Evolutionary conservation across 306 rosid genomes (phyloP), one percentile per base, ranked within the genome.

Genomic region (Castanopsis chinensis): DNA sequence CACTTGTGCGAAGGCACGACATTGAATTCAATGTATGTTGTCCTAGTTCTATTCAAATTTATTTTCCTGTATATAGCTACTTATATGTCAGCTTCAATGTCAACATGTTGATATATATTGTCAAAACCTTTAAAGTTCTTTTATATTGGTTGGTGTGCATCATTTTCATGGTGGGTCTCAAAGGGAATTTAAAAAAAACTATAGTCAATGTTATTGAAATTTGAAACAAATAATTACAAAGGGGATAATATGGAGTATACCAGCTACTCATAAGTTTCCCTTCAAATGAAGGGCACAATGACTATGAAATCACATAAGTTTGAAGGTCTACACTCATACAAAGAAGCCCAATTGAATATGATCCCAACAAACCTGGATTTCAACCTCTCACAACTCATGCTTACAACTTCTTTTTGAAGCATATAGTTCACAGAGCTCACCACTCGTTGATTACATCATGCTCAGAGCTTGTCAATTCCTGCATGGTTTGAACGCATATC

Each of bases 1-100:
- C 97, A 59, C 98, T 93, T 78, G 92, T 87, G 77, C 92, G 98
- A 80, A 90, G 84, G 79, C 98, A 93, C 54, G 97, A 91, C 30
- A 80, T 88, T 65, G 98, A 93, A 79, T 94, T 94, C 84, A 92
- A 90, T 76, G 98, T 92, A 92, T 75, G 93, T 73, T 59, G 25
- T 60, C 72, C 61, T 70, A 49, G 79, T 78, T 72, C 69, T 43
- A 35, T 60, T 23, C 69, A 58, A 21, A 64, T 89, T 7, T 76
- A 3, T 11, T 5, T 75, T 65, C 10, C 43, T 49, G 43, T 41
- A 32, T 2, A 30, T 18, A 6, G 51, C 28, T 21, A 19, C 25
- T 4, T 28, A 15, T 21, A 63, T 77, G 72, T 10, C 18, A 35
- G 53, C 52, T 35, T 68, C 43, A 63, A 15, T 63, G 43, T 28